phyloP scores from a whole-genome alignment of 2,329 filamentous ascomycete species.

The Keithomyces neogunnii region DNA sequence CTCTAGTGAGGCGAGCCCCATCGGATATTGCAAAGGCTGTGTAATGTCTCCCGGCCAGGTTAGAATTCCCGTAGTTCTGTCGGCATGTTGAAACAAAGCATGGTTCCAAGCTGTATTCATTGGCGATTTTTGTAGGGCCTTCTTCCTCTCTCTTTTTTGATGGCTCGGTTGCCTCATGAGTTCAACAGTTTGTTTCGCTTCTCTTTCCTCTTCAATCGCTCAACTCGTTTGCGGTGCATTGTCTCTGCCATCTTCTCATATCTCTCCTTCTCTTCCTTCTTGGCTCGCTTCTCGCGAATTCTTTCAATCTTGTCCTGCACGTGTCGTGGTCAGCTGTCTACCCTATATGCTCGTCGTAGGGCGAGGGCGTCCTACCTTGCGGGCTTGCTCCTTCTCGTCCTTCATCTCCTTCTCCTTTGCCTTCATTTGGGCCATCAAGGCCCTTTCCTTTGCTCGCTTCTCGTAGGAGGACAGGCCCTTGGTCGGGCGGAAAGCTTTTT shows the following conservation, averaged over 20 bases:
- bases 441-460: constrained; percentile 63
- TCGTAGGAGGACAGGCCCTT: constrained; percentile 72
- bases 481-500: constrained; percentile 76
- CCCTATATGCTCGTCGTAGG: background rate
- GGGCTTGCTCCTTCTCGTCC: constrained; percentile 85
- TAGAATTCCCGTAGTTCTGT: too few species aligned
- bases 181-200: constrained; percentile 85
- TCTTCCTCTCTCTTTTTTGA: too few species aligned
- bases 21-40: too few species aligned
- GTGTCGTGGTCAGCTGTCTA: constrained; percentile 3
- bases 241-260: constrained; percentile 94
- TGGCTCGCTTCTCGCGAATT: constrained; percentile 76
- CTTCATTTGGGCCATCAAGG: constrained; percentile 68
- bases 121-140: too few species aligned
- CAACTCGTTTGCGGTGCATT: constrained; percentile 94
- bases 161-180: constrained; percentile 34
- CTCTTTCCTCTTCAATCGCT: constrained; percentile 87
- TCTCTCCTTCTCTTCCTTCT: constrained; percentile 86
- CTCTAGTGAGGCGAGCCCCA: too few species aligned
- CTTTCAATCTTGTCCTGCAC: constrained; percentile 63
- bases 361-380: constrained; percentile 51
- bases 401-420: constrained; percentile 93
- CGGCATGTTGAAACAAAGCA: too few species aligned
- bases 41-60: too few species aligned
- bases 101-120: too few species aligned